These are phyloP conservation scores for Cyclotella baltica DNA, from an alignment of 108 stramenopile species.

Conservation along the genomic window DNA sequence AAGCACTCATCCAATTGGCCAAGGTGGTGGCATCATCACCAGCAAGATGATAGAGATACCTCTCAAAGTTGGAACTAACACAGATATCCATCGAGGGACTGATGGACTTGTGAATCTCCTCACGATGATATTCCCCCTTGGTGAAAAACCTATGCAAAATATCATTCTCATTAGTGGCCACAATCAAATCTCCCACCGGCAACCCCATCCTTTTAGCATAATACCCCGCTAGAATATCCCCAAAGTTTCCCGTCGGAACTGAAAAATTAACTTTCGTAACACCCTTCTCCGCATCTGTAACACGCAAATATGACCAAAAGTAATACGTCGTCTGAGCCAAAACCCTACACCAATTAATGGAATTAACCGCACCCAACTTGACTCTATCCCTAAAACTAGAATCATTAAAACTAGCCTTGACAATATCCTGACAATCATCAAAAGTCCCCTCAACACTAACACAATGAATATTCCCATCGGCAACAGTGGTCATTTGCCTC, in stretches of 20 bases:
- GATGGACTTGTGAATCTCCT: slow-evolving; percentile 85
- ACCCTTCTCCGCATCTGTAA: slow-evolving; percentile 74
- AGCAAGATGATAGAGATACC: slow-evolving; percentile 94
- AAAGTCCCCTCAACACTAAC: slow-evolving; percentile 94
- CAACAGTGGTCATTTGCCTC: slow-evolving; percentile 98
- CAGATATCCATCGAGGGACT: slow-evolving; percentile 99
- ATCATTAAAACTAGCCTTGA: slow-evolving; percentile 96
- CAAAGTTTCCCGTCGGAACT: slow-evolving; percentile 99
- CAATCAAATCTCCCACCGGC: slow-evolving; percentile 92
- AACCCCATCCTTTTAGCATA: slow-evolving; percentile 99
- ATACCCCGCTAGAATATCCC: slow-evolving; percentile 97
- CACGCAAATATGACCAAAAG: slow-evolving; percentile 96
- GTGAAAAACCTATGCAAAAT: slow-evolving; percentile 98
- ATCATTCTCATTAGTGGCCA: slow-evolving; percentile 99
- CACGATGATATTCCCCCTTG: slow-evolving; percentile 93
- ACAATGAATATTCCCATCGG: slow-evolving; percentile 96
- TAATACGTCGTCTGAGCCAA: slow-evolving; percentile 99
- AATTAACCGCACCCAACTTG: slow-evolving; percentile 98
- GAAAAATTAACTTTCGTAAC: slow-evolving; percentile 80
- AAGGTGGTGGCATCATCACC: slow-evolving; percentile 89
- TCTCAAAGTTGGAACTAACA: slow-evolving; percentile 98
- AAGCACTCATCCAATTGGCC: slow-evolving; percentile 89
- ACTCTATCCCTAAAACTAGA: slow-evolving; percentile 88
- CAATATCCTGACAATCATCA: slow-evolving; percentile 98
- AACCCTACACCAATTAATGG: slow-evolving; percentile 99